Base-by-base conservation (phyloP, 331 rosid species). In the Rhamnella rubrinervis region DNA sequence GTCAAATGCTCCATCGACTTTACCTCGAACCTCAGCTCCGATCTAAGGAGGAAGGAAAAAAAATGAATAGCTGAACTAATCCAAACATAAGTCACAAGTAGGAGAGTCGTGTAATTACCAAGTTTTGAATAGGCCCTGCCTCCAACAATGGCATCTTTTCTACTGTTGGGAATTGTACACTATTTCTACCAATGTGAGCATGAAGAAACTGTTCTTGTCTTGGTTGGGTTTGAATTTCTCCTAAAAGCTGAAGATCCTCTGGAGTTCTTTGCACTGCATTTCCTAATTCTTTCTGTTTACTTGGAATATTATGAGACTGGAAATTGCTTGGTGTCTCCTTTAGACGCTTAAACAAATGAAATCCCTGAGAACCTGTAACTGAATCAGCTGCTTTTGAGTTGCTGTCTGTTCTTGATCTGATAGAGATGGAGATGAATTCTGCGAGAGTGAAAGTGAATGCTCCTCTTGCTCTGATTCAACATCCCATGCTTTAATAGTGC, bases 381-480 rank as follows among this genome's bases (percentile, higher is more conserved):
- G 96, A 76, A 67, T 77, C 81, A 19, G 78, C 76, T 2, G 57
- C 52, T 67, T 61, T 89, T 76, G 82, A 61, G 68, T 74, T 15
- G 83, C 88, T 38, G 86, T 74, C 72, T 75, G 96, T 65, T 92
- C 97, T 81, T 92, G 97, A 82, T 92, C 96, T 15, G 98, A 89
- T 67, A 73, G 92, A 20, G 98, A 92, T 23, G 96, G 95, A 37
- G 98, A 89, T 38, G 96, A 89, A 68, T 86, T 83, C 68, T 92
- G 98, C 4, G 97, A 92, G 23, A 91, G 72, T 7, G 98, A 91
- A 57, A 91, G 83, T 56, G 98, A 95, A 78, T 91, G 98, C 73
- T 93, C 98, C 88, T 95, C 98, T 75, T 86, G 96, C 70, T 91
- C 98, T 26, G 89, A 83, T 59, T 95, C 93, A 49, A 86, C 76